Conservation (phyloP, 495 filamentous ascomycete genomes). For the Podospora appendiculata region DNA sequence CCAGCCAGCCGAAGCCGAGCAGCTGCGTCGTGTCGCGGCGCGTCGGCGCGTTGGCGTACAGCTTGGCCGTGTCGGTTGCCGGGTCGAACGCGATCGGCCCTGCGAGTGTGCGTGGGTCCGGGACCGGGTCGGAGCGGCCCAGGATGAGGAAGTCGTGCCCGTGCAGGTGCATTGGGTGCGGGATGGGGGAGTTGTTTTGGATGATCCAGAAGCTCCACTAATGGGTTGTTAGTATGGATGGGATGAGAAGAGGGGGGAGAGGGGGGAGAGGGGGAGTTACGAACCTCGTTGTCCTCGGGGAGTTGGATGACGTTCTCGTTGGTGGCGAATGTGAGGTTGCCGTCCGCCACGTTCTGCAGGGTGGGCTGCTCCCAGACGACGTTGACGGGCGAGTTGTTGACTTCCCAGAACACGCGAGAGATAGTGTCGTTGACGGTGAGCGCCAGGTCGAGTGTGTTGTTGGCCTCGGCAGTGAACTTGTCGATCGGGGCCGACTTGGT, state of each 20-base stretch:
- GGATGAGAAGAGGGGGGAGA: neutral
- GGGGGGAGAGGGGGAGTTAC: neutral
- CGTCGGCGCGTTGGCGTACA: conserved; percentile 6
- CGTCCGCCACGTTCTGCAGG: conserved; percentile 28
- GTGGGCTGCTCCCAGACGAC: conserved; percentile 31
- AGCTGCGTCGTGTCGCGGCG: conserved; percentile 33
- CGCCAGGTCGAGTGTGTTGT: neutral
- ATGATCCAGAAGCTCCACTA: conserved; percentile 15
- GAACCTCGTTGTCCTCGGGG: conserved; percentile 12
- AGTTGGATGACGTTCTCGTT: conserved; percentile 31
- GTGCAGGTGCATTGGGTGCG: conserved; percentile 47
- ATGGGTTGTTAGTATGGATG: neutral
- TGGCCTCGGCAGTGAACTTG: neutral
- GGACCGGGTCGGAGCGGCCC: conserved; percentile 28
- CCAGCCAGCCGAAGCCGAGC: conserved; percentile 19
- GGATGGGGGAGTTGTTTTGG: conserved; percentile 31
- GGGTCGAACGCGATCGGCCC: conserved; percentile 25
- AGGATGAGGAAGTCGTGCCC: conserved; percentile 11
- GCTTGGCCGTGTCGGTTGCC: conserved; percentile 2
- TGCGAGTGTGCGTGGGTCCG: conserved; percentile 36
- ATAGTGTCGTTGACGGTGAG: neutral
- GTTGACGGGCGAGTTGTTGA: conserved; percentile 22
- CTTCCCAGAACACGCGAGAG: conserved; percentile 19
- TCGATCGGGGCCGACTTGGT: neutral
- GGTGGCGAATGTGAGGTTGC: conserved; percentile 20